Evolutionary conservation across 345 rosid genomes (phyloP).

Genomic region (Hevea brasiliensis): DNA sequence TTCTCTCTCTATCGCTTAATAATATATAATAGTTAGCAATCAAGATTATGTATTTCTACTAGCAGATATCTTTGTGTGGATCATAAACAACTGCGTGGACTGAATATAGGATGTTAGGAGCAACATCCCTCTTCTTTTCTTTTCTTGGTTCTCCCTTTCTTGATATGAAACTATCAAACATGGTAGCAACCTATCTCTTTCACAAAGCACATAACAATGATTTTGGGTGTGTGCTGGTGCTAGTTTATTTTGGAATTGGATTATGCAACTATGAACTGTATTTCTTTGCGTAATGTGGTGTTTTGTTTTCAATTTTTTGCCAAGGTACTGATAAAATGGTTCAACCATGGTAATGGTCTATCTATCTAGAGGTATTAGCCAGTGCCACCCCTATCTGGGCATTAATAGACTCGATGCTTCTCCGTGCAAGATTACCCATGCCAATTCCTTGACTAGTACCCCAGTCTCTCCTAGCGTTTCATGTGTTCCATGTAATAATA

Average conservation of each 20-base stretch:
- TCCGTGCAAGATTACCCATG: slow-evolving; percentile 24
- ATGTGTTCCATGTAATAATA: slow-evolving; percentile 28
- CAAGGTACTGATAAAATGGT: slow-evolving; percentile 49
- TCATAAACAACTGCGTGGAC: not conserved
- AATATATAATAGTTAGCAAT: not conserved
- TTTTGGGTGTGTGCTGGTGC: too few relatives aligned
- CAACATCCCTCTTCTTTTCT: not conserved
- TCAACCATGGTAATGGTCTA: slow-evolving; percentile 52
- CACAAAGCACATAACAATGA: too few relatives aligned
- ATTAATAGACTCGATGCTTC: slow-evolving; percentile 24
- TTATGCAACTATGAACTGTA: too few relatives aligned
- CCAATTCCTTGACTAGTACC: slow-evolving; percentile 29
- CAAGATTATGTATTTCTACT: not conserved
- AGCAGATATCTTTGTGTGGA: not conserved
- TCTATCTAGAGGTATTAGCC: slow-evolving; percentile 45
- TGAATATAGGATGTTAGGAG: not conserved
- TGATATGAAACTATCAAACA: too few relatives aligned
- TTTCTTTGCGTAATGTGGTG: slow-evolving; percentile 2
- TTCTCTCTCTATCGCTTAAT: too few relatives aligned
- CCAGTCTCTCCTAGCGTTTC: slow-evolving; percentile 30
- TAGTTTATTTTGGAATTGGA: not conserved
- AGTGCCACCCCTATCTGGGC: slow-evolving; percentile 28
- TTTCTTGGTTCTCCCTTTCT: not conserved
- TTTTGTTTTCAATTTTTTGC: slow-evolving; percentile 16
- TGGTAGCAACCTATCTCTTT: too few relatives aligned